These are phyloP conservation scores for Rhodomyrtus tomentosa DNA, from an alignment of 345 rosid species.

Conservation along the genomic window DNA sequence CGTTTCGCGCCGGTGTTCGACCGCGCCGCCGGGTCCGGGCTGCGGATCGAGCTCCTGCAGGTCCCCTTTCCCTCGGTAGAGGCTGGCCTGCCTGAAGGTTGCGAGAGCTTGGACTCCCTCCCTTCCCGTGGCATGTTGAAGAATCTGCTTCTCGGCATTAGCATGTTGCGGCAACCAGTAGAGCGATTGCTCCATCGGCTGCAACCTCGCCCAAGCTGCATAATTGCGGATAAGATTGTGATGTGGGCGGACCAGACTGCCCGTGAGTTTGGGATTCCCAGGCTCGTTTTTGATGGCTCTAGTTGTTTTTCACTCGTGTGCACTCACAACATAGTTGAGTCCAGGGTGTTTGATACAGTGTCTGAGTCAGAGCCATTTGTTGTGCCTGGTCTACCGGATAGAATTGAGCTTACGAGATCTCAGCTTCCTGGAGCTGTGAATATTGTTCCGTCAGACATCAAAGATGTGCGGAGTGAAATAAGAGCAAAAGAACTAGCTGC, in stretches of 20 bases:
- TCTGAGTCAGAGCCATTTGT: not conserved
- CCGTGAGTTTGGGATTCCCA: constrained; percentile 7
- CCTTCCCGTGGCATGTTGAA: not conserved
- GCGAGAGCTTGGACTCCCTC: constrained; percentile 24
- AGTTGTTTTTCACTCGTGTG: constrained; percentile 20
- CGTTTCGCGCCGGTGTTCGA: not conserved
- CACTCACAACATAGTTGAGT: not conserved
- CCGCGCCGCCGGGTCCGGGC: constrained; percentile 5
- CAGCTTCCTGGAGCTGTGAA: not conserved
- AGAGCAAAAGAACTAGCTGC: constrained; percentile 24
- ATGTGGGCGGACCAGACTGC: constrained; percentile 5
- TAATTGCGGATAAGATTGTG: constrained; percentile 13
- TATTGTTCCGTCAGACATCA: not conserved
- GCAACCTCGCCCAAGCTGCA: constrained; percentile 14
- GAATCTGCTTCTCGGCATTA: constrained; percentile 5
- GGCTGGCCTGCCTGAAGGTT: constrained; percentile 21
- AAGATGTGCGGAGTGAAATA: not conserved
- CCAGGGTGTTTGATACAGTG: not conserved
- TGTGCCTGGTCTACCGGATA: constrained; percentile 13
- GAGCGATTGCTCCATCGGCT: not conserved
- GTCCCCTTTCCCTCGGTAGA: constrained; percentile 13
- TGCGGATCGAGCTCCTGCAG: constrained; percentile 3
- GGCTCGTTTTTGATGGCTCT: constrained; percentile 15
- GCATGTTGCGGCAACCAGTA: constrained; percentile 9
- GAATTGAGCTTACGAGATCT: constrained; percentile 2